Evolutionary conservation across 495 filamentous ascomycete species (phyloP).

Genomic region (Lasiosphaeria ovina): DNA sequence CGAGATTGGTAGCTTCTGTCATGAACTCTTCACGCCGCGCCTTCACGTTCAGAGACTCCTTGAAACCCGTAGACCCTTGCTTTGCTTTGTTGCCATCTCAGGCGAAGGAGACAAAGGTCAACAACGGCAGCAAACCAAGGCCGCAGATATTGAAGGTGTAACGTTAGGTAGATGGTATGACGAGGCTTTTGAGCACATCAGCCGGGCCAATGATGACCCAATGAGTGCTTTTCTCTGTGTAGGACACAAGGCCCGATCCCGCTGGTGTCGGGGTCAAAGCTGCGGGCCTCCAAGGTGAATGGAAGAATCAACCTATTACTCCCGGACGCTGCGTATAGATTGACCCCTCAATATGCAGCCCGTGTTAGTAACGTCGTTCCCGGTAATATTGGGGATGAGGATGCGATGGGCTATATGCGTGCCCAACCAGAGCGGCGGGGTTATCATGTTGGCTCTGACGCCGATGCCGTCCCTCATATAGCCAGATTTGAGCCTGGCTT

Average conservation of each 20-base stretch:
- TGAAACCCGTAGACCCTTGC: not conserved
- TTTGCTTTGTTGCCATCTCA: not conserved
- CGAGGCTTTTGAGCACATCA: slow-evolving; percentile 2
- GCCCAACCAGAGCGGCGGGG: slow-evolving; percentile 1
- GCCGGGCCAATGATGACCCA: not conserved
- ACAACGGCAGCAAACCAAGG: slow-evolving; percentile 3
- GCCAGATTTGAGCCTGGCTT: not conserved
- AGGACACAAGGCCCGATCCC: not conserved
- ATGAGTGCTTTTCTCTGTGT: not conserved
- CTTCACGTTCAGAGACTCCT: not conserved
- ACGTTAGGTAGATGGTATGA: slow-evolving; percentile 12
- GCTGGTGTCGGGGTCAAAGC: not conserved
- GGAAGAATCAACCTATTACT: slow-evolving; percentile 14
- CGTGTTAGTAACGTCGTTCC: slow-evolving; percentile 10
- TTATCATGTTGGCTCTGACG: not conserved
- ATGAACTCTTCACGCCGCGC: not conserved
- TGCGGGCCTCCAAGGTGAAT: slow-evolving; percentile 10
- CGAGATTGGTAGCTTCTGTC: not conserved
- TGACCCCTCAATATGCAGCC: slow-evolving; percentile 12
- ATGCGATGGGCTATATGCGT: not conserved
- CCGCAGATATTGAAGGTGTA: slow-evolving; percentile 10
- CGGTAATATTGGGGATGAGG: slow-evolving; percentile 7
- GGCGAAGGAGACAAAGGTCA: not conserved
- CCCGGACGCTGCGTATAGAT: not conserved
- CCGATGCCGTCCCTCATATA: not conserved